These are phyloP conservation scores for Globisporangium middletonii DNA, from an alignment of 352 stramenopile species.

Conservation along the genomic window DNA sequence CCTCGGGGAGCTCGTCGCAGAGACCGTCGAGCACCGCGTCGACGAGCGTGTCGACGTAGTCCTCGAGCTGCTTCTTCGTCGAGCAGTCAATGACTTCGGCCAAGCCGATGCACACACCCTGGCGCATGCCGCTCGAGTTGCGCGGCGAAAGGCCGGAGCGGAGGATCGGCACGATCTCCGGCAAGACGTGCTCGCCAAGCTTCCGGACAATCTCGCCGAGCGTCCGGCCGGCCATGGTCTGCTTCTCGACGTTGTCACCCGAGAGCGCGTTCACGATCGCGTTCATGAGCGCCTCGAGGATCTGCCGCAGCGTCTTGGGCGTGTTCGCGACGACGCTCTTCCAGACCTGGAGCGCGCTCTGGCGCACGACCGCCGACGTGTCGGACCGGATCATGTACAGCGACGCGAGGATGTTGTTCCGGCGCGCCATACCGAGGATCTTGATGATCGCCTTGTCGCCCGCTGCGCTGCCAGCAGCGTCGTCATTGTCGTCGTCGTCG, in stretches of 20 bases:
- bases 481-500: slow-evolving; percentile 83
- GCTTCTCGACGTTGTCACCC: slow-evolving; percentile 84
- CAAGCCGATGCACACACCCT: slow-evolving; percentile 97
- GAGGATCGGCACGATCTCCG: slow-evolving; percentile 98
- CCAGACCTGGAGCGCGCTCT: slow-evolving; percentile 96
- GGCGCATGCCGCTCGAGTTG: slow-evolving; percentile 63
- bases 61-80: slow-evolving; percentile 94
- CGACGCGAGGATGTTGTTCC: slow-evolving; percentile 95
- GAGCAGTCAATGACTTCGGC: slow-evolving; percentile 97
- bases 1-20: slow-evolving; percentile 90
- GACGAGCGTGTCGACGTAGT: slow-evolving; percentile 96
- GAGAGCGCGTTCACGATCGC: slow-evolving; percentile 95
- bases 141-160: slow-evolving; percentile 85
- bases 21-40: slow-evolving; percentile 97
- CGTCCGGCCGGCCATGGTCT: slow-evolving; percentile 88
- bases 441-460: slow-evolving; percentile 86
- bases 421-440: slow-evolving; percentile 90
- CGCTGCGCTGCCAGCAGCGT: slow-evolving; percentile 71
- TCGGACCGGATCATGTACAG: slow-evolving; percentile 99
- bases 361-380: slow-evolving; percentile 93
- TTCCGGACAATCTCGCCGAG: slow-evolving; percentile 99
- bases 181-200: slow-evolving; percentile 98
- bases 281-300: slow-evolving; percentile 95
- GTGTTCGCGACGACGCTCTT: slow-evolving; percentile 99
- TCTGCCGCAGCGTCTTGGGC: slow-evolving; percentile 95